phyloP scores from a whole-genome alignment of 108 stramenopile genomes.

The Nitzschia sp. region DNA sequence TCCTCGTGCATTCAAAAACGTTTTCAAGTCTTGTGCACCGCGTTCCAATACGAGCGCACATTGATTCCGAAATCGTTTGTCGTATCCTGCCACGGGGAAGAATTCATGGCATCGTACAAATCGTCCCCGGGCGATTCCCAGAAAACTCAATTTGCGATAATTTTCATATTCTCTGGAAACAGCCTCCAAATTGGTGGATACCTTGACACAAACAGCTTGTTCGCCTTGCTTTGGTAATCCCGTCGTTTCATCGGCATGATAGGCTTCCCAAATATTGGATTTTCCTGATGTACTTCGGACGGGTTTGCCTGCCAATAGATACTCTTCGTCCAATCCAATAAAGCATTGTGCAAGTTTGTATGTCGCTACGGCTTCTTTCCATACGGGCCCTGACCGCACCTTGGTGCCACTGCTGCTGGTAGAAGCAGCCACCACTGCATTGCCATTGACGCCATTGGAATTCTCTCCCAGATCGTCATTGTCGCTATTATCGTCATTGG shows the following conservation, averaged over 20 bases:
- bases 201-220: constrained; percentile 45
- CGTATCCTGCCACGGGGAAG: constrained; percentile 56
- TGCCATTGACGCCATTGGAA: not conserved
- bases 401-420: not conserved
- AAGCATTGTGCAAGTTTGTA: constrained; percentile 52
- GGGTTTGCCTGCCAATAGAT: constrained; percentile 57
- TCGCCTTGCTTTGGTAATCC: constrained; percentile 38
- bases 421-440: not conserved
- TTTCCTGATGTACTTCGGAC: constrained; percentile 60
- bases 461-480: not conserved
- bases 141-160: constrained; percentile 47
- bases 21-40: constrained; percentile 77
- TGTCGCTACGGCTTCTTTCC: constrained; percentile 17
- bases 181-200: constrained; percentile 63
- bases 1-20: constrained; percentile 52
- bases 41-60: constrained; percentile 81
- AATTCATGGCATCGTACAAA: constrained; percentile 67
- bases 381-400: constrained; percentile 21
- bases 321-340: constrained; percentile 55
- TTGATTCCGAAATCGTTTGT: constrained; percentile 51
- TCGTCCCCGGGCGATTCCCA: constrained; percentile 44
- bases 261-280: constrained; percentile 51
- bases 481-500: not conserved
- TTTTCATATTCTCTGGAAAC: constrained; percentile 79
- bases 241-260: constrained; percentile 38